phyloP scores from a whole-genome alignment of 78 protist genomes.

The Dictyostelium citrinum region DNA sequence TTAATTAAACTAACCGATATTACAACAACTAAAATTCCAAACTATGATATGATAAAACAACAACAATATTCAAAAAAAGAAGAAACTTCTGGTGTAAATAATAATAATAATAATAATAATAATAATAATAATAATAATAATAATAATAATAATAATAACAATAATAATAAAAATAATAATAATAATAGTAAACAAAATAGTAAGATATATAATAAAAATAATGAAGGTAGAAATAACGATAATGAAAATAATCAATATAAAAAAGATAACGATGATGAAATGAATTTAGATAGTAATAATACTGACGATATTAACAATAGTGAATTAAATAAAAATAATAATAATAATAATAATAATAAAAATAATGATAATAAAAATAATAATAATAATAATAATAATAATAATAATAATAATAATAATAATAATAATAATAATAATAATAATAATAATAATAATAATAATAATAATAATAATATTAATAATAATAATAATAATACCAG shows the following conservation, averaged over 20 bases:
- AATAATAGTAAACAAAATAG: neutral
- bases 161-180: neutral
- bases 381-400: neutral
- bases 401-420: neutral
- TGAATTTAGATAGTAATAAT: neutral
- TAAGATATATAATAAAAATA: neutral
- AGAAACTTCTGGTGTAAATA: neutral
- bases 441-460: neutral
- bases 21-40: slow-evolving; percentile 20
- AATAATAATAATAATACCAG: neutral
- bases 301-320: neutral
- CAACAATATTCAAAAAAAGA: neutral
- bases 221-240: neutral
- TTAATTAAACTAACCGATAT: slow-evolving; percentile 44
- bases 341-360: neutral
- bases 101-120: neutral
- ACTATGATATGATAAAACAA: slow-evolving; percentile 50
- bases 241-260: neutral
- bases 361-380: neutral
- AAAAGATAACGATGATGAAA: neutral
- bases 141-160: neutral
- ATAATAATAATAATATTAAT: neutral
- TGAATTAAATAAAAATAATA: neutral
- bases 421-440: slow-evolving; percentile 2
- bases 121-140: neutral